These are phyloP conservation scores for Erodium texanum DNA, from an alignment of 441 rosid genomes.

Conservation along the genomic window DNA sequence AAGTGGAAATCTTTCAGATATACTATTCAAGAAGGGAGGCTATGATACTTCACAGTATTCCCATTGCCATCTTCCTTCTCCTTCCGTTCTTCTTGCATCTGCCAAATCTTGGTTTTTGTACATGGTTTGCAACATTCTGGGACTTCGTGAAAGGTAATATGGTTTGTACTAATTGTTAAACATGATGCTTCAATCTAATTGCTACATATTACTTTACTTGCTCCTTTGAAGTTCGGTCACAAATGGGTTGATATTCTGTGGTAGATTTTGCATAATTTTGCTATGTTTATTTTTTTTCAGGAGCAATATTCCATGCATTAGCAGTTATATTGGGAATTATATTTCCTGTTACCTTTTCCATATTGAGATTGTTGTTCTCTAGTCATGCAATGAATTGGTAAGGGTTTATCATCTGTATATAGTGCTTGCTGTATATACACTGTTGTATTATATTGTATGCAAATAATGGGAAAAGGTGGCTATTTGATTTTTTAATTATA, in stretches of 20 bases:
- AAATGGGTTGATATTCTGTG: slow-evolving; percentile 3
- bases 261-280: slow-evolving; percentile 13
- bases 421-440: not conserved
- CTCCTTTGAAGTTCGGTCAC: slow-evolving; percentile 6
- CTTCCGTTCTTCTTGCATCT: slow-evolving; percentile 57
- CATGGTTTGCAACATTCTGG: slow-evolving; percentile 42
- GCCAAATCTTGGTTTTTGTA: slow-evolving; percentile 33
- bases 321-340: slow-evolving; percentile 63
- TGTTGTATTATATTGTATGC: not conserved
- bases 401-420: slow-evolving; percentile 21
- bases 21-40: slow-evolving; percentile 71
- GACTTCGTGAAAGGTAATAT: slow-evolving; percentile 69
- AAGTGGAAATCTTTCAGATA: slow-evolving; percentile 44
- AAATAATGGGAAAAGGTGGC: not conserved
- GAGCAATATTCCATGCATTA: slow-evolving; percentile 54
- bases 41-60: slow-evolving; percentile 60
- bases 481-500: not conserved
- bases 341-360: slow-evolving; percentile 59
- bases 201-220: slow-evolving; percentile 1
- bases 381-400: slow-evolving; percentile 87
- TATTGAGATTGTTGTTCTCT: slow-evolving; percentile 61
- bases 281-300: slow-evolving; percentile 32
- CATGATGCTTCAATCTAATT: slow-evolving; percentile 1
- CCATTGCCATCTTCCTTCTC: slow-evolving; percentile 47
- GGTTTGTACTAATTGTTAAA: slow-evolving; percentile 7